A percentile compares a stretch with the other conserved stretches of the same genome.
Evolutionary conservation across 2,329 filamentous ascomycete genomes (phyloP).

Genomic region (Penicillium polonicum): DNA sequence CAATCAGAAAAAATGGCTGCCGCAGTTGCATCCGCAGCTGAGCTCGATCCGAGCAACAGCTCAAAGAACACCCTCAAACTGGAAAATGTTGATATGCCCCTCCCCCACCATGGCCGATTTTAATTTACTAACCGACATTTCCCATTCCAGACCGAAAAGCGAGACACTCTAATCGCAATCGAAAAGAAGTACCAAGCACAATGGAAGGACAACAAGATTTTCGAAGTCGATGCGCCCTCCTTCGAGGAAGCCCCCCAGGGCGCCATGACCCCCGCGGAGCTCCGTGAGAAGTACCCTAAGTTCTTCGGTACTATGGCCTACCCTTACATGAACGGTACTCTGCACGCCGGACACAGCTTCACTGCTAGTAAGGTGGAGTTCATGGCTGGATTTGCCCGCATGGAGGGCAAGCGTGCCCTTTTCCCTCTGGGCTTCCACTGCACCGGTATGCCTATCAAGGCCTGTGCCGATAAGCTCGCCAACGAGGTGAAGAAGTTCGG

Average conservation of each 20-base stretch:
- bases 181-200: conserved; percentile 91
- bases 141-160: conserved; percentile 30
- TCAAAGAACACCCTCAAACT: conserved; percentile 64
- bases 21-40: conserved; percentile 53
- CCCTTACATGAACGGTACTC: conserved; percentile 81
- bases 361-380: conserved; percentile 94
- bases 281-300: conserved; percentile 81
- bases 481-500: conserved; percentile 89
- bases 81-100: conserved; percentile 51
- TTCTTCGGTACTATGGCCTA: conserved; percentile 82
- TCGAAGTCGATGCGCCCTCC: conserved; percentile 82
- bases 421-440: conserved; percentile 95
- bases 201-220: conserved; percentile 76
- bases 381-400: conserved; percentile 77
- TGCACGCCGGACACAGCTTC: conserved; percentile 91
- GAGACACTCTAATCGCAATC: conserved; percentile 35
- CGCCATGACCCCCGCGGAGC: conserved; percentile 69
- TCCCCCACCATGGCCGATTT: conserved; percentile 25
- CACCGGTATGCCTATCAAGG: conserved; percentile 98
- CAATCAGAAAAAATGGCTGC: conserved; percentile 40
- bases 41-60: conserved; percentile 55
- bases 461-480: conserved; percentile 90
- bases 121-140: conserved; percentile 14
- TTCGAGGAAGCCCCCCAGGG: conserved; percentile 73
- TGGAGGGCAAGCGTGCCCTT: conserved; percentile 83